Conservation (phyloP, 1,139 yeast genomes). For the Suhomyces coccinellae region DNA sequence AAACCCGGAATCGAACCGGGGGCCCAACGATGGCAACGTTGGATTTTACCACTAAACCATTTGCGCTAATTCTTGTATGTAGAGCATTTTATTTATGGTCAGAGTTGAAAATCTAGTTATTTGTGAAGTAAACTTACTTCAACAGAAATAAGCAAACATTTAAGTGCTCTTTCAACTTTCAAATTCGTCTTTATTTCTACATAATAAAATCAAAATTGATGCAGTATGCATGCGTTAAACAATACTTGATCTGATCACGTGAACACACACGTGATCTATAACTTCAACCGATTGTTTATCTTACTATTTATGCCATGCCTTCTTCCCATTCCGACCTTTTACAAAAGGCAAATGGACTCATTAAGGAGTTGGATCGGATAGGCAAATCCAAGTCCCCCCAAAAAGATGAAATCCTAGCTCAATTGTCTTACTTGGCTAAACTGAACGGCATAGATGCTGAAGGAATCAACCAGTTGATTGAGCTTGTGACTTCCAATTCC, state of each 20-base stretch:
- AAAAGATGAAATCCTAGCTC: conserved; percentile 4
- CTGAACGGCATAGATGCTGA: conserved; percentile 7
- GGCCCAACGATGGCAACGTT: too few species aligned
- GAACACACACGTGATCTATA: not conserved
- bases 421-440: conserved; percentile 1
- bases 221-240: too few species aligned
- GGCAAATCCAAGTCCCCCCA: not conserved
- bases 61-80: too few species aligned
- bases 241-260: not conserved
- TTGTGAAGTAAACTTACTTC: too few species aligned
- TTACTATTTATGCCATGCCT: not conserved
- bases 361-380: not conserved
- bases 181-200: too few species aligned
- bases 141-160: too few species aligned
- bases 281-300: not conserved
- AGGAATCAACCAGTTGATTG: conserved; percentile 9
- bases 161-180: too few species aligned
- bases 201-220: too few species aligned
- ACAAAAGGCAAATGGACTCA: not conserved
- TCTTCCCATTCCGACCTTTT: not conserved
- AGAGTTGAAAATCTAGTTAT: too few species aligned
- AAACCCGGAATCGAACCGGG: too few species aligned
- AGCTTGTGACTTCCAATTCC: conserved; percentile 6
- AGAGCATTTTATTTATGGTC: too few species aligned
- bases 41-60: too few species aligned